A percentile compares a stretch with the other conserved stretches of the same genome.
phyloP scores from a whole-genome alignment of 148 eudicot species.

The Heliosperma pusillum region DNA sequence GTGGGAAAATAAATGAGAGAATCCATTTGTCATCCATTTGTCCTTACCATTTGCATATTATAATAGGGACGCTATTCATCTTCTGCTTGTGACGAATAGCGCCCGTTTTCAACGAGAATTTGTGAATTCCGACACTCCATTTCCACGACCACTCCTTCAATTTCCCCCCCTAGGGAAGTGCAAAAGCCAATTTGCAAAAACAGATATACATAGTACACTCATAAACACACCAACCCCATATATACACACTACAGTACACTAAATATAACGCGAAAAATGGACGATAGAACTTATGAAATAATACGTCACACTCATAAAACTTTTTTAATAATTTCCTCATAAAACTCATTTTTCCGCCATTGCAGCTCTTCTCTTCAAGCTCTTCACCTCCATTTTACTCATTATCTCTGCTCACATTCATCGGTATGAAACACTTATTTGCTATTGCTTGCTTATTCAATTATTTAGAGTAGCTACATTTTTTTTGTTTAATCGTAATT shows the following conservation, averaged over 20 bases:
- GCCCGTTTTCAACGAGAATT: no score
- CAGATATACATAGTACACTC: no score
- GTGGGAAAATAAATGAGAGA: no score
- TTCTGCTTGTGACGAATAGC: no score
- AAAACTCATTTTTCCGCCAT: slow-evolving; percentile 37
- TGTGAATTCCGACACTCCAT: no score
- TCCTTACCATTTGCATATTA: no score
- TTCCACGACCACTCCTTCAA: no score
- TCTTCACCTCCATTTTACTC: slow-evolving; percentile 4
- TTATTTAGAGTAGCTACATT: neutral
- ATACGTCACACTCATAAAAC: neutral
- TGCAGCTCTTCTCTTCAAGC: slow-evolving; percentile 22
- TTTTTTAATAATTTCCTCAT: neutral
- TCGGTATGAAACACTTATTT: slow-evolving; percentile 21
- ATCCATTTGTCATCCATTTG: no score
- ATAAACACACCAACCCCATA: neutral
- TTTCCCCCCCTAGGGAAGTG: neutral
- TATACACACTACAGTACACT: no score
- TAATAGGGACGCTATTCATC: no score
- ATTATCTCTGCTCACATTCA: slow-evolving; percentile 14
- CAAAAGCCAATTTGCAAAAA: slow-evolving; percentile 16
- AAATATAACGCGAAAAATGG: neutral
- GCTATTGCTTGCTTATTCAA: neutral
- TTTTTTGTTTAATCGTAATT: neutral
- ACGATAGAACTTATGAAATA: neutral